Evolutionary conservation across 73 alveolate species (phyloP), one percentile per base, ranked within the genome.

Genomic region (Paraurostyla sp.): DNA sequence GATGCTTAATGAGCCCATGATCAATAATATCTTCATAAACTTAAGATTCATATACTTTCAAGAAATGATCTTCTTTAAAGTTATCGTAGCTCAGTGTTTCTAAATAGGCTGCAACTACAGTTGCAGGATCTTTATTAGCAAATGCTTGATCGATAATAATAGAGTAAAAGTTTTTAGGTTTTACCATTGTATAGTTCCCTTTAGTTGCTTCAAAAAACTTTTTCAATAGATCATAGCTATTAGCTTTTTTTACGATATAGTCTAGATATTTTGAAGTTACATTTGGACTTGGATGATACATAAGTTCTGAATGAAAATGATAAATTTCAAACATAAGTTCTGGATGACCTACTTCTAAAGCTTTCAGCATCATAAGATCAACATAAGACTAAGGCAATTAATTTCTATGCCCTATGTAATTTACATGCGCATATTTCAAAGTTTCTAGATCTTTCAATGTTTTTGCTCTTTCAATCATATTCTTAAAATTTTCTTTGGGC

Each of bases 331-430:
- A 6, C 84, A 69, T 69, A 69, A 18, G 25, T 7, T 69, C 84
- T 33, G 84, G 84, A 25, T 69, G 84, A 22, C 84, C 84, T 69
- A 69, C 16, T 69, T 69, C 65, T 29, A 69, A 43, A 30, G 65
- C 84, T 25, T 69, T 69, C 27, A 36, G 23, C 38, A 69, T 9
- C 84, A 69, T 69, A 18, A 6, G 32, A 69, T 69, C 84, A 69
- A 69, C 23, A 41, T 69, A 69, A 22, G 33, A 11, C 22, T 69
- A 63, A 6, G 59, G 84, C 7, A 69, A 23, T 7, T 7, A 16
- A 27, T 69, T 69, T 43, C 84, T 69, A 46, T 69, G 84, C 33
- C 84, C 84, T 35, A 69, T 69, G 36, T 69, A 69, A 36, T 69
- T 69, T 15, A 35, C 84, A 38, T 41, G 59, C 9, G 63, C 84